Evolutionary conservation across 2,329 filamentous ascomycete genomes (phyloP), one percentile per base, ranked within the genome.

Genomic region (Penicillium polonicum): DNA sequence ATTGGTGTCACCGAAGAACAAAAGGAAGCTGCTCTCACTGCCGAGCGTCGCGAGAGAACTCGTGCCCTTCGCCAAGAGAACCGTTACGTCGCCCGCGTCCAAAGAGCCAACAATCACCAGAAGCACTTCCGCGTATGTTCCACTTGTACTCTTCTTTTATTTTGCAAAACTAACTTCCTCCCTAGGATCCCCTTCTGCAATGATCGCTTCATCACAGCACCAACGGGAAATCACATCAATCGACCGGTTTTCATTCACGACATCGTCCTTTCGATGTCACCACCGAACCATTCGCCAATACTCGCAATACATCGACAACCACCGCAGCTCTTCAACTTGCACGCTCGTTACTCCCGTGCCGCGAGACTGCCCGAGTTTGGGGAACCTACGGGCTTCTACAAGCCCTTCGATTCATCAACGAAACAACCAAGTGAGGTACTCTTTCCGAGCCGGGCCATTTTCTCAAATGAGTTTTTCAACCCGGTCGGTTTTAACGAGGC

Each of bases 81-180:
- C 69, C 82, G 82, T 61, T 87, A 87, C 66, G 83, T 89, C 61
- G 89, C 86, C 77, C 83, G 84, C 33, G 83, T 91, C 68, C 88
- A 93, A 70, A 88, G 85, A 79, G 84, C 84, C 68, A 82, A 79
- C 60, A 96, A 97, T 77, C 83, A 83, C 80, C 91, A 95, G 74
- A 89, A 89, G 77, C 86, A 89, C 73, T 89, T 83, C 81, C 81
- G 87, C 70, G 83, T 83, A 77, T 76, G 80, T 77, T 51, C 59
- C 36, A 21, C 15, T 10, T 17, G 29, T 62, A 29, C 48, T 19
- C 19, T 12, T 48, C 13, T 25, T 38, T 38, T 15, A 1, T n/a
- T 54, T n/a, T 27, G 15, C 15, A 31, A 44, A 31, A 23, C 67
- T 72, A 67, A 72, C 52, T 21, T 42, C 38, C 23, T 23, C 9